These are phyloP conservation scores for Fusarium xylarioides DNA, from an alignment of 2,329 filamentous ascomycete genomes.

Conservation along the genomic window DNA sequence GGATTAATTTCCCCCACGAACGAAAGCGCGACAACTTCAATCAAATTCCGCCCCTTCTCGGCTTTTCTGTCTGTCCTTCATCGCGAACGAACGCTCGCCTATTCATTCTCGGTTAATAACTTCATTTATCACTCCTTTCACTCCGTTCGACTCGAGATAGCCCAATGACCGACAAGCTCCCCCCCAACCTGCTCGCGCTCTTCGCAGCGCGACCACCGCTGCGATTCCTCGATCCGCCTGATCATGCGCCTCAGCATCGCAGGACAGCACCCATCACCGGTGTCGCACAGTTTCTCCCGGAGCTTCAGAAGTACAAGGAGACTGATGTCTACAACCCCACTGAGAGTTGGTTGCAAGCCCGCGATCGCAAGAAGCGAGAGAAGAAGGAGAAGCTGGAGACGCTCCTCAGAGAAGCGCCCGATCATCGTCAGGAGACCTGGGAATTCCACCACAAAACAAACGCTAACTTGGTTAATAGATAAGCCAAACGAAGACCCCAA, in stretches of 20 bases:
- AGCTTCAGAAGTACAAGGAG: constrained; percentile 79
- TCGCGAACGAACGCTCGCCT: constrained; percentile 18
- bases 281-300: constrained; percentile 77
- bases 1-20: constrained; percentile 41
- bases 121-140: neutral
- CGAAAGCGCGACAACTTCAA: constrained; percentile 34
- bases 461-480: constrained; percentile 59
- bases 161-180: constrained; percentile 94
- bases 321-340: constrained; percentile 81
- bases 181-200: constrained; percentile 88
- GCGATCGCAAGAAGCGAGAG: constrained; percentile 84
- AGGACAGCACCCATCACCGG: constrained; percentile 78
- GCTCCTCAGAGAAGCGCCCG: constrained; percentile 69
- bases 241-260: constrained; percentile 84
- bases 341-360: constrained; percentile 91
- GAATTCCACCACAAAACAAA: neutral
- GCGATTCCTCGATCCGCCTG: constrained; percentile 85
- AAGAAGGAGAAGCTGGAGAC: constrained; percentile 75
- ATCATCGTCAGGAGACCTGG: constrained; percentile 62
- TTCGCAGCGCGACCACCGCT: constrained; percentile 94
- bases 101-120: constrained; percentile 13
- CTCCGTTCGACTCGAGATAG: constrained; percentile 36
- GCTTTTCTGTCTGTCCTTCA: constrained; percentile 11
- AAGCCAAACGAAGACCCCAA: constrained; percentile 87
- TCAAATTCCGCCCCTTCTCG: constrained; percentile 12